Conservation (phyloP, 768 basidiomycete genomes). For the Mycena alexandri region DNA sequence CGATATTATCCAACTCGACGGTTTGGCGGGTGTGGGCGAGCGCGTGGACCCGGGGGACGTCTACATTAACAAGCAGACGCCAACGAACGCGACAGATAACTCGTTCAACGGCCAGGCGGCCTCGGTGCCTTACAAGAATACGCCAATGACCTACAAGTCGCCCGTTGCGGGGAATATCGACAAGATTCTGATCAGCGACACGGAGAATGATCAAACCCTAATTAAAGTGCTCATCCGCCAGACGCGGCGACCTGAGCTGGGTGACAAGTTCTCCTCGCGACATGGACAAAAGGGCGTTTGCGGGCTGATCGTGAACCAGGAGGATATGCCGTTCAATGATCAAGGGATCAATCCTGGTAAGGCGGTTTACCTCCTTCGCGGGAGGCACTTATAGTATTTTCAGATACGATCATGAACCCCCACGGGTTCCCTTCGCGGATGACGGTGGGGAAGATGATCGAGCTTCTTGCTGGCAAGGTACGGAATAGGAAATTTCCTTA, state of each 20-base stretch:
- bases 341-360: slow-evolving; percentile 93
- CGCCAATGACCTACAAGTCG: slow-evolving; percentile 93
- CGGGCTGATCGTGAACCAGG: slow-evolving; percentile 98
- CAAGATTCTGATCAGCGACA: slow-evolving; percentile 97
- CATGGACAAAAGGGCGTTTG: slow-evolving; percentile 99
- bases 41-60: slow-evolving; percentile 93
- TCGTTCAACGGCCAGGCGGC: slow-evolving; percentile 87
- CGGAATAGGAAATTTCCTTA: background rate
- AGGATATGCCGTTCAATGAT: slow-evolving; percentile 99
- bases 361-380: slow-evolving; percentile 39
- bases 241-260: slow-evolving; percentile 95
- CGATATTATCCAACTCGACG: slow-evolving; percentile 92
- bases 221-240: slow-evolving; percentile 98
- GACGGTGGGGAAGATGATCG: slow-evolving; percentile 99
- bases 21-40: slow-evolving; percentile 95
- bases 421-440: slow-evolving; percentile 99
- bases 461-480: slow-evolving; percentile 95
- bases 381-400: slow-evolving; percentile 22
- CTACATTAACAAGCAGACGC: slow-evolving; percentile 97
- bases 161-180: slow-evolving; percentile 95
- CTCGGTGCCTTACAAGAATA: slow-evolving; percentile 89
- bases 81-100: slow-evolving; percentile 94
- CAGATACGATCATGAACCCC: slow-evolving; percentile 99
- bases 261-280: slow-evolving; percentile 98
- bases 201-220: slow-evolving; percentile 94